Percentiles rank a stretch among this genome's conserved stretches.
Conservation (phyloP, 352 stramenopile genomes). For the Globisporangium okanoganense region DNA sequence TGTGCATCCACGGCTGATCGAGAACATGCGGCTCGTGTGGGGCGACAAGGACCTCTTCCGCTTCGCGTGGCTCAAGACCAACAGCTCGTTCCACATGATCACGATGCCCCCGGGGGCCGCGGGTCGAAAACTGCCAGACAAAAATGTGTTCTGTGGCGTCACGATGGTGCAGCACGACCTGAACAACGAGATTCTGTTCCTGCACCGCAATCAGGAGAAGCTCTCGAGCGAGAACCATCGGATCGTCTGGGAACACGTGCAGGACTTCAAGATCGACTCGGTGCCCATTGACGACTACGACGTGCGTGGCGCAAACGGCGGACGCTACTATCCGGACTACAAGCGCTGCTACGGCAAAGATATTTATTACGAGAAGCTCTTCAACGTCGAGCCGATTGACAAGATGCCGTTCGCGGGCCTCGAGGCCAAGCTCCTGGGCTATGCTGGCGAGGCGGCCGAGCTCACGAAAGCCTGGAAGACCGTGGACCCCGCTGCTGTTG, state of each 20-base stretch:
- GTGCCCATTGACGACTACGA: conserved; percentile 41
- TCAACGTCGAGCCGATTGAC: conserved; percentile 38
- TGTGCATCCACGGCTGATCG: conserved; percentile 32
- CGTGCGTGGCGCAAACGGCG: conserved; percentile 54
- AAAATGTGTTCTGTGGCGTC: conserved; percentile 65
- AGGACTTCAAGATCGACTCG: conserved; percentile 39
- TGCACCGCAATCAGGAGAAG: conserved; percentile 70
- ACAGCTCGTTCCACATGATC: conserved; percentile 60
- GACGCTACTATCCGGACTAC: conserved; percentile 46
- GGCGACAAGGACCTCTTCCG: conserved; percentile 82
- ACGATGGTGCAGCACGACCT: conserved; percentile 73
- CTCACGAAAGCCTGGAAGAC: conserved; percentile 14
- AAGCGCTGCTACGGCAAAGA: conserved; percentile 64
- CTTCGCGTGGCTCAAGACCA: conserved; percentile 72
- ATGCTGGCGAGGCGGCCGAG: conserved; percentile 29
- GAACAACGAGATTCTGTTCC: conserved; percentile 39
- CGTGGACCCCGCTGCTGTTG: neutral
- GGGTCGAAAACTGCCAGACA: conserved; percentile 32
- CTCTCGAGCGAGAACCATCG: conserved; percentile 39
- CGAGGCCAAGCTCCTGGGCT: conserved; percentile 40
- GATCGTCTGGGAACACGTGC: conserved; percentile 42
- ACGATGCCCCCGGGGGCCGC: conserved; percentile 38
- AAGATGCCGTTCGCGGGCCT: conserved; percentile 39
- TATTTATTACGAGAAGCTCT: conserved; percentile 60
- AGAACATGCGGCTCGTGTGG: conserved; percentile 53